Conservation (phyloP, 345 rosid species). For the Limnanthes douglasii region DNA sequence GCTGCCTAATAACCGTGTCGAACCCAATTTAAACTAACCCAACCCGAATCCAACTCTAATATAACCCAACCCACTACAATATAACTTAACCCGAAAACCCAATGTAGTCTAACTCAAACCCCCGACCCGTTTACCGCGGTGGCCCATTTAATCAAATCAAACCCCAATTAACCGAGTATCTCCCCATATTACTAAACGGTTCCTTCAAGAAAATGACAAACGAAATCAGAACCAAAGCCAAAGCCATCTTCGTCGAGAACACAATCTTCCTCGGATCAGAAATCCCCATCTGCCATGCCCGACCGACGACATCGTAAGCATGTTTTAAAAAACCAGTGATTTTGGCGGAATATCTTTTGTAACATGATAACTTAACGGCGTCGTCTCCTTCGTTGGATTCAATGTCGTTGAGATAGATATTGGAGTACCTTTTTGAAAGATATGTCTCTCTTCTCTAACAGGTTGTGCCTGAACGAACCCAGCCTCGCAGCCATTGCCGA, state of each 20-base stretch:
- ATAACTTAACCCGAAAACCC: too few relatives aligned
- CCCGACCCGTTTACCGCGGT: too few relatives aligned
- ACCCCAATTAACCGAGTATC: slow-evolving; percentile 56
- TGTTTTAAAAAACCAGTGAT: slow-evolving; percentile 12
- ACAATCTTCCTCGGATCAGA: slow-evolving; percentile 83
- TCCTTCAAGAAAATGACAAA: slow-evolving; percentile 50
- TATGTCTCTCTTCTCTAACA: slow-evolving; percentile 30
- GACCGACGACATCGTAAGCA: slow-evolving; percentile 22
- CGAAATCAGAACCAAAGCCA: slow-evolving; percentile 62
- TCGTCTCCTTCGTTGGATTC: slow-evolving; percentile 10
- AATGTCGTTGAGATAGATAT: slow-evolving; percentile 18
- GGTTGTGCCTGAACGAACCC: slow-evolving; percentile 32
- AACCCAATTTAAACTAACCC: too few relatives aligned
- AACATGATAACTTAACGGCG: background rate
- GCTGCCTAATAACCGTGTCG: too few relatives aligned
- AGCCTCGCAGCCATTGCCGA: slow-evolving; percentile 37
- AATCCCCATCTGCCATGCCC: slow-evolving; percentile 55
- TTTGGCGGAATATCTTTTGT: slow-evolving; percentile 11
- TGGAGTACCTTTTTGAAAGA: slow-evolving; percentile 39
- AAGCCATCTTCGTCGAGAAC: slow-evolving; percentile 74
- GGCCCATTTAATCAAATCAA: too few relatives aligned
- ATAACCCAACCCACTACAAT: too few relatives aligned
- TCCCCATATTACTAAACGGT: slow-evolving; percentile 42
- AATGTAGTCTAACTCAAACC: too few relatives aligned
- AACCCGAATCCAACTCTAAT: too few relatives aligned